These are phyloP conservation scores for Apodospora peruviana DNA, from an alignment of 495 filamentous ascomycete genomes.

Conservation along the genomic window DNA sequence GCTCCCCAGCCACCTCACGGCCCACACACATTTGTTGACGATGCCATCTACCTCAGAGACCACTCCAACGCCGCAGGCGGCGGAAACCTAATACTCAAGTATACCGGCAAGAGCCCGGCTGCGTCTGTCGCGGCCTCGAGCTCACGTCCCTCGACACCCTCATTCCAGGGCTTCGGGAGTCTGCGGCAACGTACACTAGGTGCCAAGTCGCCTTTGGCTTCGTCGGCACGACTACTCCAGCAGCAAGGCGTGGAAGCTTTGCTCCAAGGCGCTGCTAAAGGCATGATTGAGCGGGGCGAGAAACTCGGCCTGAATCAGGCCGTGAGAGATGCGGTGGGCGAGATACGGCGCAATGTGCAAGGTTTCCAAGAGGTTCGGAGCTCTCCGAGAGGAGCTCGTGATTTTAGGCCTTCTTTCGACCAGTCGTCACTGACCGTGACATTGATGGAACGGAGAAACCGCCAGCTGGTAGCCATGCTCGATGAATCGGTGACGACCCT, in stretches of 20 bases:
- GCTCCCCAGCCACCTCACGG: constrained; percentile 55
- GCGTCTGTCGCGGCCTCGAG: constrained; percentile 38
- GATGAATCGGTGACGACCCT: constrained; percentile 66
- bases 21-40: constrained; percentile 74
- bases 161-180: constrained; percentile 23
- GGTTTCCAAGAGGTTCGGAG: constrained; percentile 37
- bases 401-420: constrained; percentile 13
- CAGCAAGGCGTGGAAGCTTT: constrained; percentile 67
- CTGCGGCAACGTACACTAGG: constrained; percentile 30
- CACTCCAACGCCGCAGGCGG: constrained; percentile 72
- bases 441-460: constrained; percentile 64
- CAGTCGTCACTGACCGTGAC: constrained; percentile 27
- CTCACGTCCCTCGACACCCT: constrained; percentile 26
- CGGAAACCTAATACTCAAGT: constrained; percentile 70
- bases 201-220: constrained; percentile 44
- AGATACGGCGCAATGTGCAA: constrained; percentile 54
- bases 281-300: constrained; percentile 76
- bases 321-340: constrained; percentile 80
- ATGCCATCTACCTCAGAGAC: constrained; percentile 78
- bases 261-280: constrained; percentile 79
- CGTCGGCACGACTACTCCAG: constrained; percentile 56
- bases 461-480: constrained; percentile 65
- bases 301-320: constrained; percentile 85
- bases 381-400: constrained; percentile 24
- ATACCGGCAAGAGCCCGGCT: constrained; percentile 63